Conservation (phyloP, 805 yeast species). For the Starmerella vaccinii region DNA sequence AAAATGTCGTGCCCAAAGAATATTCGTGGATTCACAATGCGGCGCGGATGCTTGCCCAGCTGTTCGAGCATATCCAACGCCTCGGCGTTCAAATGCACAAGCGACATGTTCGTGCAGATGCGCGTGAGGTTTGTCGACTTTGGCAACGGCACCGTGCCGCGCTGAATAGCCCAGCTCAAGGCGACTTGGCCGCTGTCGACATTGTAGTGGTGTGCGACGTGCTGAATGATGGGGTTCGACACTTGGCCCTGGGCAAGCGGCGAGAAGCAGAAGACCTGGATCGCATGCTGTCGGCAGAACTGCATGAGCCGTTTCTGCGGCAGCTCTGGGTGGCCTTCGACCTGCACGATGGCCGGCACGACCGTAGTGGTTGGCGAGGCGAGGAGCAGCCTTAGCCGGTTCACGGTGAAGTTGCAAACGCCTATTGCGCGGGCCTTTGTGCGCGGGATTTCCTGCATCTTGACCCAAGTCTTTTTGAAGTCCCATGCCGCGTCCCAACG, state of each 20-base stretch:
- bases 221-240: slow-evolving; percentile 40
- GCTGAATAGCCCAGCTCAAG: slow-evolving; percentile 51
- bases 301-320: slow-evolving; percentile 54
- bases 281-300: slow-evolving; percentile 42
- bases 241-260: slow-evolving; percentile 58
- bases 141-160: slow-evolving; percentile 55
- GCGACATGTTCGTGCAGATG: slow-evolving; percentile 37
- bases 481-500: slow-evolving; percentile 24
- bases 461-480: slow-evolving; percentile 51
- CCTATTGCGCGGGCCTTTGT: slow-evolving; percentile 55
- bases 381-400: slow-evolving; percentile 42
- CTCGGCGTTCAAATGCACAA: slow-evolving; percentile 35
- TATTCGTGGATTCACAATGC: slow-evolving; percentile 20
- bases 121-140: slow-evolving; percentile 59
- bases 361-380: slow-evolving; percentile 33
- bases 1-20: slow-evolving; percentile 24
- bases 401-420: slow-evolving; percentile 55
- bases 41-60: slow-evolving; percentile 25
- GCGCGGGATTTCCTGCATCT: slow-evolving; percentile 49
- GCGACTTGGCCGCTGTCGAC: slow-evolving; percentile 48
- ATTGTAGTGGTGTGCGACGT: slow-evolving; percentile 48
- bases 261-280: slow-evolving; percentile 59
- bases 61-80: slow-evolving; percentile 33
- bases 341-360: slow-evolving; percentile 60
- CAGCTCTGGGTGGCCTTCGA: slow-evolving; percentile 63